Conservation (phyloP, 305 asterid genomes). For the Salvia sclarea region DNA sequence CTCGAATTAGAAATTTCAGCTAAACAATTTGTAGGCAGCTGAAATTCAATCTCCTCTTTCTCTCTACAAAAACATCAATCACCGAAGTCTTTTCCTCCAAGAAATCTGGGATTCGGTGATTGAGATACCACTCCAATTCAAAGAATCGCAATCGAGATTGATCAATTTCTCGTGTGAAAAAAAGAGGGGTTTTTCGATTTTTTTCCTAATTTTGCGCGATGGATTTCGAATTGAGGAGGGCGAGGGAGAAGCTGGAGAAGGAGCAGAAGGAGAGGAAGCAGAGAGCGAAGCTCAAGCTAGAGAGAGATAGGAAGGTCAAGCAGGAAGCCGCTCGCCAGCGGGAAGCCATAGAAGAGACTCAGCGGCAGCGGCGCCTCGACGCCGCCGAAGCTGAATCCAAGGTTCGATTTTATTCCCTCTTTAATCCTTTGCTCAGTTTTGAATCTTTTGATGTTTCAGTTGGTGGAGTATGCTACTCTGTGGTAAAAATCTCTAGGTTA, state of each 20-base stretch:
- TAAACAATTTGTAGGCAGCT: background rate
- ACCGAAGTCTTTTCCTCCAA: constrained; percentile 35
- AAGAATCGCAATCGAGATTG: background rate
- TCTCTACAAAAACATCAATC: background rate
- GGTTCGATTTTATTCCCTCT: constrained; percentile 37
- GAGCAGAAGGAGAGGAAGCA: constrained; percentile 88
- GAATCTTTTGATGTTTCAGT: background rate
- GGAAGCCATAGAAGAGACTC: constrained; percentile 79
- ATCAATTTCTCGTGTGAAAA: background rate
- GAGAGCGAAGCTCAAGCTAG: constrained; percentile 68
- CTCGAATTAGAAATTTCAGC: constrained; percentile 26
- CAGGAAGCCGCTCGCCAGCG: constrained; percentile 77
- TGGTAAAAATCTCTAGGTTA: background rate
- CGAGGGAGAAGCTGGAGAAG: constrained; percentile 83
- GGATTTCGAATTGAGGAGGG: constrained; percentile 95
- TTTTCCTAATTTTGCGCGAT: constrained; percentile 32
- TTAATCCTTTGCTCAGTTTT: background rate
- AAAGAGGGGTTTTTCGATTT: background rate
- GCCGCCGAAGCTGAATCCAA: constrained; percentile 79
- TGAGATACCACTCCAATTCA: background rate
- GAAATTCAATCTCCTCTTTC: background rate
- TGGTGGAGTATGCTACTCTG: background rate
- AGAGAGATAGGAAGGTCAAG: constrained; percentile 66
- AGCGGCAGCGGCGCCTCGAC: constrained; percentile 72
- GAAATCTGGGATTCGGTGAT: constrained; percentile 35